Percentiles rank a stretch among this genome's conserved stretches.
Evolutionary conservation across 2,329 filamentous ascomycete genomes (phyloP).

Genomic region (Trichocomaceae sp.): DNA sequence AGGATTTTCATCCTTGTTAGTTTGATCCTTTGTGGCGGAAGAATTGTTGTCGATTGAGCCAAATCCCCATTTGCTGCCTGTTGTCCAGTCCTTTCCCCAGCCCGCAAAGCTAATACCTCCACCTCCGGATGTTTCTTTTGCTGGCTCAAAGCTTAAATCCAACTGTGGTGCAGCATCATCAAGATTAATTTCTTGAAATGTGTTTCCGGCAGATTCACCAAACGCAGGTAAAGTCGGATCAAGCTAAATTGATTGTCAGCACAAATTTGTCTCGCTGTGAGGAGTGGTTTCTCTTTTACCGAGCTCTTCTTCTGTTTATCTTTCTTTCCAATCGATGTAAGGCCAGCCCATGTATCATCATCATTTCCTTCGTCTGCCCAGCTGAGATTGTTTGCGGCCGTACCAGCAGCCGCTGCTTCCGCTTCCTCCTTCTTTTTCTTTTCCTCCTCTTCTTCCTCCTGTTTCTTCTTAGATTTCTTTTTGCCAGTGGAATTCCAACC

Average conservation of each 20-base stretch:
- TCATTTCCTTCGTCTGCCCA: constrained; percentile 42
- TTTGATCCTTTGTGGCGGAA: constrained; percentile 25
- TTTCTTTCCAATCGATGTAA: constrained; percentile 44
- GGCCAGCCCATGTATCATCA: constrained; percentile 49
- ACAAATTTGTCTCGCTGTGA: neutral
- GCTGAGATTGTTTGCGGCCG: constrained; percentile 29
- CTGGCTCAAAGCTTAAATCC: constrained; percentile 50
- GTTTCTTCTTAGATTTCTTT: constrained; percentile 27
- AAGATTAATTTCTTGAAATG: constrained; percentile 65
- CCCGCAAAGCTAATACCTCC: constrained; percentile 44
- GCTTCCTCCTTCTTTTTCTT: constrained; percentile 21
- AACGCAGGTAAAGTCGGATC: constrained; percentile 29
- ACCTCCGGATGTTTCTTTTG: constrained; percentile 34
- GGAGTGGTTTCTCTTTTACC: constrained; percentile 31
- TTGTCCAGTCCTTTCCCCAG: constrained; percentile 57
- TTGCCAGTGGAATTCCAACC: constrained; percentile 28
- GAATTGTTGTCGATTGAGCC: constrained; percentile 29
- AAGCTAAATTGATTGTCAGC: constrained; percentile 16
- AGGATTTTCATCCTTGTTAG: constrained; percentile 30
- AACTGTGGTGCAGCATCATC: constrained; percentile 54
- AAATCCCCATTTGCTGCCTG: constrained; percentile 44
- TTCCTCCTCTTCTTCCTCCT: constrained; percentile 26
- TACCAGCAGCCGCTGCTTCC: constrained; percentile 29
- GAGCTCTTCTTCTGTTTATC: constrained; percentile 55
- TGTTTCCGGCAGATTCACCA: constrained; percentile 37